A percentile compares a stretch with the other conserved stretches of the same genome.
These are phyloP conservation scores for Skeletonema costatum DNA, from an alignment of 108 stramenopile species.

Conservation along the genomic window DNA sequence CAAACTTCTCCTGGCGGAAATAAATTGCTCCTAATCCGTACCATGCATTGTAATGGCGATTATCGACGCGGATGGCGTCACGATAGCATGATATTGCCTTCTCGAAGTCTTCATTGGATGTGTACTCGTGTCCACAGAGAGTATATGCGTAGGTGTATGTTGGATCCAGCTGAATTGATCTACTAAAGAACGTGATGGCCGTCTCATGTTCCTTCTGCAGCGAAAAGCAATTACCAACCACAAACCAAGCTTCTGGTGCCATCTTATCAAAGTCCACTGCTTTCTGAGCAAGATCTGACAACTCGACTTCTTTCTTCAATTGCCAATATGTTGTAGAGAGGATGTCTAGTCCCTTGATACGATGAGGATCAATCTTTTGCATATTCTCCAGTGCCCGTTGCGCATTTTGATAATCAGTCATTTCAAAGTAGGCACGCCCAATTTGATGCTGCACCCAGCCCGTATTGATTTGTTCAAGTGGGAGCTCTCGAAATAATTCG, in stretches of 20 bases:
- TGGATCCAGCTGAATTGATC: constrained; percentile 91
- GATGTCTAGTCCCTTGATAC: constrained; percentile 91
- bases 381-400: constrained; percentile 79
- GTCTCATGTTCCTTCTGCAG: constrained; percentile 97
- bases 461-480: constrained; percentile 81
- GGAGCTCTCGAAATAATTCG: constrained; percentile 75
- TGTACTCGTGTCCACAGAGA: constrained; percentile 96
- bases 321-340: constrained; percentile 95
- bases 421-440: constrained; percentile 93
- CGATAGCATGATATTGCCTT: constrained; percentile 93
- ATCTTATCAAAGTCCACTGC: constrained; percentile 86
- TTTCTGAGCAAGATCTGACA: constrained; percentile 92
- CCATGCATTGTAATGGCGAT: constrained; percentile 92
- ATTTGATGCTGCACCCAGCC: constrained; percentile 95
- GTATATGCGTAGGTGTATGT: constrained; percentile 95
- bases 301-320: constrained; percentile 94
- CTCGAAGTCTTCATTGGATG: constrained; percentile 96
- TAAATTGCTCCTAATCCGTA: constrained; percentile 97
- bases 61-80: constrained; percentile 87
- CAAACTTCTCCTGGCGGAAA: constrained; percentile 96
- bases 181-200: constrained; percentile 91
- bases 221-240: constrained; percentile 97
- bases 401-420: constrained; percentile 92
- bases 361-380: constrained; percentile 89
- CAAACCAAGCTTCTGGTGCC: constrained; percentile 94